phyloP scores from a whole-genome alignment of 805 yeast genomes.

The Sugiyamaella boreocaroliniensis region DNA sequence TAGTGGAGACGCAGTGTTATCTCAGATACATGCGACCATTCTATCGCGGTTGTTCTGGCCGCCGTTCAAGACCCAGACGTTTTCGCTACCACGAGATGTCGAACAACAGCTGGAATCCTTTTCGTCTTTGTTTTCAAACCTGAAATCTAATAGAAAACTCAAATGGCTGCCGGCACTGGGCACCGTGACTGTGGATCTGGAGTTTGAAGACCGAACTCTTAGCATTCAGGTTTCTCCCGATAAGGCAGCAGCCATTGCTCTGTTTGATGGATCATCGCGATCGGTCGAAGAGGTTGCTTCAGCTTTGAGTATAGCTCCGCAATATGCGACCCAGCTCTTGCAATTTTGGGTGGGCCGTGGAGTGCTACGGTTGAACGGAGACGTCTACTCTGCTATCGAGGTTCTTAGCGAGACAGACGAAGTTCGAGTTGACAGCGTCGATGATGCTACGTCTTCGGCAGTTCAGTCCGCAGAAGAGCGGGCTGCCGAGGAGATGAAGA shows the following conservation, averaged over 20 bases:
- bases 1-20: constrained; percentile 1
- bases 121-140: constrained; percentile 35
- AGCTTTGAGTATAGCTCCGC: neutral
- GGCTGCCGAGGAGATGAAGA: constrained; percentile 31
- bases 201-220: constrained; percentile 40
- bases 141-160: constrained; percentile 54
- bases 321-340: constrained; percentile 34
- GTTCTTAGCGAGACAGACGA: neutral
- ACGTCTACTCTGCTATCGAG: constrained; percentile 34
- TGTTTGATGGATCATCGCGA: constrained; percentile 35
- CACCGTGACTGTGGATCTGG: constrained; percentile 51
- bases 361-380: constrained; percentile 40
- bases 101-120: constrained; percentile 35
- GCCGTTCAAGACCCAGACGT: constrained; percentile 36
- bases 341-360: constrained; percentile 60
- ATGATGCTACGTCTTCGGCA: constrained; percentile 10
- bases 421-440: constrained; percentile 6
- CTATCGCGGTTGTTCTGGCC: constrained; percentile 85
- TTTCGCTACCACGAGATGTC: constrained; percentile 45
- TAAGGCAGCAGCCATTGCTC: constrained; percentile 55
- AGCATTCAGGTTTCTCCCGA: constrained; percentile 55
- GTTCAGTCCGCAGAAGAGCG: constrained; percentile 27
- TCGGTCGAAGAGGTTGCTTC: constrained; percentile 37
- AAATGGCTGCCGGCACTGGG: constrained; percentile 56
- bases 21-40: constrained; percentile 48